Conservation (phyloP, 106 monocot species). For the Allium sativum region DNA sequence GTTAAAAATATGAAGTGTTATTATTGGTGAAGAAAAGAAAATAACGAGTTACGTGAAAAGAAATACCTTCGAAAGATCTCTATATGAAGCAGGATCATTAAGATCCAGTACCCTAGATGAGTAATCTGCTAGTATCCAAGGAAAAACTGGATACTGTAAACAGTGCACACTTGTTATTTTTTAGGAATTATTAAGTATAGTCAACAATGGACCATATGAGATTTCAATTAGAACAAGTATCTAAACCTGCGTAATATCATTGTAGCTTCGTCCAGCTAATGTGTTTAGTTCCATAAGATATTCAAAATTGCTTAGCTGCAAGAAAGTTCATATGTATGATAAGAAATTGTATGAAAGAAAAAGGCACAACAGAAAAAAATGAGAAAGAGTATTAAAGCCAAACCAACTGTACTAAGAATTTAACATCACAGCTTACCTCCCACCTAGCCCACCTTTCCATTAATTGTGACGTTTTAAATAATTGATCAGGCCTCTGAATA, state of each 20-base stretch:
- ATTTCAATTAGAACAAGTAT: constrained; percentile 1
- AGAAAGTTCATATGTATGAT: neutral
- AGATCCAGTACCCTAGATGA: constrained; percentile 64
- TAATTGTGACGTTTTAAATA: constrained; percentile 83
- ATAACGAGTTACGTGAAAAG: neutral
- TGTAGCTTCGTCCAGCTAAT: constrained; percentile 92
- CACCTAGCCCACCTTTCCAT: constrained; percentile 97
- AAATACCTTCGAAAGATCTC: constrained; percentile 93
- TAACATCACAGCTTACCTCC: constrained; percentile 52
- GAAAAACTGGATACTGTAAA: constrained; percentile 98
- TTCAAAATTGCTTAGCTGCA: constrained; percentile 98
- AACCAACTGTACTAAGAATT: neutral
- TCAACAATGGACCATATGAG: neutral
- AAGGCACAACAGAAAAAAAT: constrained; percentile 2
- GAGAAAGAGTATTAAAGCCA: neutral
- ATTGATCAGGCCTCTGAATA: constrained; percentile 82
- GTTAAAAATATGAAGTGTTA: constrained; percentile 16
- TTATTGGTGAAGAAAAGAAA: too few relatives aligned
- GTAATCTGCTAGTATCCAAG: constrained; percentile 95
- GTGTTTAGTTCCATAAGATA: constrained; percentile 98
- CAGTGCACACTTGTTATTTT: neutral
- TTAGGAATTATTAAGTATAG: constrained; percentile 1
- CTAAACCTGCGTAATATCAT: constrained; percentile 93
- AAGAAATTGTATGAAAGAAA: neutral
- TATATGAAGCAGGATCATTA: constrained; percentile 52